Evolutionary conservation across 2,329 filamentous ascomycete species (phyloP).

Genomic region (Xylariaceae sp.): DNA sequence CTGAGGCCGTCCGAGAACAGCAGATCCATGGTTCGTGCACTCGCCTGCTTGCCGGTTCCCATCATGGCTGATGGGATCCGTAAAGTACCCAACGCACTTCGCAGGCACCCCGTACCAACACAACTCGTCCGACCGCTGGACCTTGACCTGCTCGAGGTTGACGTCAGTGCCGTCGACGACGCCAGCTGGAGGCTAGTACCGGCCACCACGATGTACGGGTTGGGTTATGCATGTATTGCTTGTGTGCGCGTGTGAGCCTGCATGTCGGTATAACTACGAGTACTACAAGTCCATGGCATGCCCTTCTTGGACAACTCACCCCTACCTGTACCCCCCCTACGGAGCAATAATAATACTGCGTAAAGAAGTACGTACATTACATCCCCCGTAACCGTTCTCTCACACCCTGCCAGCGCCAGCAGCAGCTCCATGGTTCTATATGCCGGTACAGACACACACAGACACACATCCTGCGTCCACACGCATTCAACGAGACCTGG

Average conservation of each 20-base stretch:
- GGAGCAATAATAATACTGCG: no score
- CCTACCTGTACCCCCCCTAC: background rate
- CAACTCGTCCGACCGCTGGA: background rate
- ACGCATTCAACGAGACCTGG: no score
- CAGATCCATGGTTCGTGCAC: background rate
- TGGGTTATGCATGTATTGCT: background rate
- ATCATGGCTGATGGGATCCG: no score
- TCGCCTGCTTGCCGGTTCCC: background rate
- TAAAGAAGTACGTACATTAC: no score
- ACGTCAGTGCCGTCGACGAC: background rate
- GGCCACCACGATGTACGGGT: no score
- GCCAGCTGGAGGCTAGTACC: background rate
- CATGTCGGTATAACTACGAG: background rate
- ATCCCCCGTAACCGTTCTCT: no score
- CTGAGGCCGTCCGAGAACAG: background rate
- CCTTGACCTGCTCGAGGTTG: background rate
- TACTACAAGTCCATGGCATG: background rate
- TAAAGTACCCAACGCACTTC: no score
- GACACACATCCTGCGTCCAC: no score
- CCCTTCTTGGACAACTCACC: background rate
- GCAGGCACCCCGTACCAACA: no score
- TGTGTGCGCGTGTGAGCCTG: background rate
- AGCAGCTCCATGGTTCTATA: background rate
- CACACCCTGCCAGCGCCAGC: background rate
- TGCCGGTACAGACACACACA: background rate